Conservation (phyloP, 768 basidiomycete species). For the Hemileccinum impolitum region DNA sequence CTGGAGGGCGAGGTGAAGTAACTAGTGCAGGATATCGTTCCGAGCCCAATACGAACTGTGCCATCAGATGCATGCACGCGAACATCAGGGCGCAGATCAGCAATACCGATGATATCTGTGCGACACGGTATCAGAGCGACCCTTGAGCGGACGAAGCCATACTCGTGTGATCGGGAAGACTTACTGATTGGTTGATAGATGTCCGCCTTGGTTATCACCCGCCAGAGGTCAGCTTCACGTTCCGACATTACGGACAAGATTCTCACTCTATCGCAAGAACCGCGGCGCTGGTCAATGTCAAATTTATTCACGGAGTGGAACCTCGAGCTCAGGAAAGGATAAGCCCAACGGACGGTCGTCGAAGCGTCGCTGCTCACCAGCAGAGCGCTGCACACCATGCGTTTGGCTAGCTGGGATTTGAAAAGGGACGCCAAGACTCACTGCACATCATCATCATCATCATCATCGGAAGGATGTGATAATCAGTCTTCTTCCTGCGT, state of each 20-base stretch:
- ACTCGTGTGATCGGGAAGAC: constrained; percentile 12
- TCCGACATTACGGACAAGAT: background rate
- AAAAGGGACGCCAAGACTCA: constrained; percentile 33
- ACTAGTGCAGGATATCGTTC: constrained; percentile 73
- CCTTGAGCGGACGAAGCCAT: background rate
- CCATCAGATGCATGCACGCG: too few relatives aligned
- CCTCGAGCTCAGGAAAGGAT: constrained; percentile 32
- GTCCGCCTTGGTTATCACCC: constrained; percentile 46
- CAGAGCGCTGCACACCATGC: constrained; percentile 44
- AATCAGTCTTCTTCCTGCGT: constrained; percentile 57
- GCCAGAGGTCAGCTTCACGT: background rate
- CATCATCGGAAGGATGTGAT: constrained; percentile 63
- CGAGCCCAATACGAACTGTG: constrained; percentile 41
- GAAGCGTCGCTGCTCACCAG: constrained; percentile 34
- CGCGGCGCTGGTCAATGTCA: constrained; percentile 60
- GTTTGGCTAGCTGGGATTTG: background rate
- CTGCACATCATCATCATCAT: too few relatives aligned
- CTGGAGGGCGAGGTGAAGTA: constrained; percentile 72
- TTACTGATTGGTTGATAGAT: constrained; percentile 65
- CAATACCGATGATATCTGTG: constrained; percentile 62
- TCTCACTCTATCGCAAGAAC: constrained; percentile 67
- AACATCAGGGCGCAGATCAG: too few relatives aligned
- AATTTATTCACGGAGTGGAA: constrained; percentile 79
- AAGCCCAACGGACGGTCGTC: background rate
- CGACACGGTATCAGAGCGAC: background rate